A percentile compares a stretch with the other conserved stretches of the same genome.
These are phyloP conservation scores for Pharus latifolius DNA, from an alignment of 176 grass and related monocot genomes.

Conservation along the genomic window DNA sequence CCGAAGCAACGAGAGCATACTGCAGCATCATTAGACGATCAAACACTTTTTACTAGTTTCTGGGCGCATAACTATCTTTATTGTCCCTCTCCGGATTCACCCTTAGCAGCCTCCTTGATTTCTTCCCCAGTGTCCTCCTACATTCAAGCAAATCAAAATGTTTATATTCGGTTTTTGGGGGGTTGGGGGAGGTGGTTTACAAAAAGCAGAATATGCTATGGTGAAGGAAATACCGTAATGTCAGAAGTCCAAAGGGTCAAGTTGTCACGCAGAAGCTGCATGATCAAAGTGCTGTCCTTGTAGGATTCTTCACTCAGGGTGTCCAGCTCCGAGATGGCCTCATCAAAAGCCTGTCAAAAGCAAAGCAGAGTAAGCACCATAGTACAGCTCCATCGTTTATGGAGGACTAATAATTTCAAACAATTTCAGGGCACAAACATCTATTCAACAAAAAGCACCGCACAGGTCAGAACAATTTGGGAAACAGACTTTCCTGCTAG, in stretches of 20 bases:
- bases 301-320: conserved; percentile 66
- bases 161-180: too few species aligned
- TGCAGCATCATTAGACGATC: not conserved
- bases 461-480: not conserved
- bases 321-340: conserved; percentile 69
- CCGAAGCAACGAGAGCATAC: conserved; percentile 6
- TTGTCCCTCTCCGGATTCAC: conserved; percentile 16
- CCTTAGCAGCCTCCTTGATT: conserved; percentile 39
- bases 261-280: conserved; percentile 78
- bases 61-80: conserved; percentile 7
- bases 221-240: conserved; percentile 15
- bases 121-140: conserved; percentile 30
- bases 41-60: not conserved
- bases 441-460: not conserved
- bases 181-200: too few species aligned
- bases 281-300: conserved; percentile 71
- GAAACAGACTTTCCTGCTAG: not conserved
- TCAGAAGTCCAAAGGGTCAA: conserved; percentile 73
- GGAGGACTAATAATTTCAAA: not conserved
- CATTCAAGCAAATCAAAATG: not conserved
- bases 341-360: conserved; percentile 53
- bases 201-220: not conserved
- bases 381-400: not conserved
- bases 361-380: not conserved
- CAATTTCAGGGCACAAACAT: not conserved